These are phyloP conservation scores for Ganoderma lingzhi DNA, from an alignment of 1,284 basidiomycete genomes.

Conservation along the genomic window DNA sequence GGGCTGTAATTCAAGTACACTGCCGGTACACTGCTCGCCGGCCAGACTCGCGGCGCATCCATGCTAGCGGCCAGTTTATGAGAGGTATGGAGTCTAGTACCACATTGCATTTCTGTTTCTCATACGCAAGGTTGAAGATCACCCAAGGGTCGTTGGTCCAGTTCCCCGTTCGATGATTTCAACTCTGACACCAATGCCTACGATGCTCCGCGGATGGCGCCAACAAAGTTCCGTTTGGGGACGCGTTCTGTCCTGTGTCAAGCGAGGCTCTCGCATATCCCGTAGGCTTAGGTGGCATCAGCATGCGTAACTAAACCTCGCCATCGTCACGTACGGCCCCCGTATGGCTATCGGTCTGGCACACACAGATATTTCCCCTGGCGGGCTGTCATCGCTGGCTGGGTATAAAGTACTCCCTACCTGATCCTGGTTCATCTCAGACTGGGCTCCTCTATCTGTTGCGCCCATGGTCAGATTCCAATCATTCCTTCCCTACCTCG, in stretches of 20 bases:
- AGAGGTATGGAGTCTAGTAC: neutral
- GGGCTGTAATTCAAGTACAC: no score
- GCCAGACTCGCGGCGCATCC: neutral
- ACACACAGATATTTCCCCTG: neutral
- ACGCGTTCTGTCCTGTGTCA: neutral
- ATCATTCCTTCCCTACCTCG: constrained; percentile 24
- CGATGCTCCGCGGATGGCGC: neutral
- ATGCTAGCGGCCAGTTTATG: neutral
- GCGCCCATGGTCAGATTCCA: constrained; percentile 24
- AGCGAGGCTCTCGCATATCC: neutral
- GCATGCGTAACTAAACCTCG: neutral
- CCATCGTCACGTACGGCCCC: neutral
- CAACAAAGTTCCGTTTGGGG: neutral
- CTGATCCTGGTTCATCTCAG: neutral
- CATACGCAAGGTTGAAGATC: neutral
- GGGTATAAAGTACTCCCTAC: neutral
- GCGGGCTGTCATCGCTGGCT: neutral
- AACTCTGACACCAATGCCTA: neutral
- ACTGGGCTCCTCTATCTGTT: neutral
- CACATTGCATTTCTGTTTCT: neutral
- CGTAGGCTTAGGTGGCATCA: no score
- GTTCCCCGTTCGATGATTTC: neutral
- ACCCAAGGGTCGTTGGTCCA: neutral
- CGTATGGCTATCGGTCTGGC: neutral
- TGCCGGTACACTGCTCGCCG: no score